Evolutionary conservation across 1,139 yeast genomes (phyloP).

Genomic region (Hansenula anomala): DNA sequence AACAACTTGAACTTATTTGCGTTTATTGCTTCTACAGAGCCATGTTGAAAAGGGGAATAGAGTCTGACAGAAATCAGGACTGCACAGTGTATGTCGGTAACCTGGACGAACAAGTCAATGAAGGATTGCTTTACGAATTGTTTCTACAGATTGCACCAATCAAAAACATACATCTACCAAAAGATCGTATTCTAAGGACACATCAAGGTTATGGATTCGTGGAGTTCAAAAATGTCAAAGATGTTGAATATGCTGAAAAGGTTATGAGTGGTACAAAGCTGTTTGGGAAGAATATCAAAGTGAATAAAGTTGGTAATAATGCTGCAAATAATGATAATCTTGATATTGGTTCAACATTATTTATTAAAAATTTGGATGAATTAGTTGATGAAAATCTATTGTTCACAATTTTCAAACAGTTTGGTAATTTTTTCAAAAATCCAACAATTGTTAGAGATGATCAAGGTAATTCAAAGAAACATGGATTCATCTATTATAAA

Average conservation of each 20-base stretch:
- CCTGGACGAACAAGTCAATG: conserved; percentile 69
- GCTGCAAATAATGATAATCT: conserved; percentile 16
- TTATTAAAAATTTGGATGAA: conserved; percentile 68
- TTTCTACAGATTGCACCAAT: conserved; percentile 86
- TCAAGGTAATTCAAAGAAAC: conserved; percentile 52
- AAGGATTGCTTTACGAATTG: conserved; percentile 67
- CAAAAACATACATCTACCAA: conserved; percentile 65
- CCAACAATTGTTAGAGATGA: conserved; percentile 53
- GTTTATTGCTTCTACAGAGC: too few species aligned
- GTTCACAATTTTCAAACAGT: conserved; percentile 56
- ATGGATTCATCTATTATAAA: conserved; percentile 58
- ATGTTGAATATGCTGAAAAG: conserved; percentile 67
- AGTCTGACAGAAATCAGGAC: conserved; percentile 48
- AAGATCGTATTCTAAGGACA: conserved; percentile 62
- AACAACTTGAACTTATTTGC: too few species aligned
- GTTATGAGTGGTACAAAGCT: conserved; percentile 60
- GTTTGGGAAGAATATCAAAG: conserved; percentile 58
- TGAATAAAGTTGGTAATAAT: conserved; percentile 39
- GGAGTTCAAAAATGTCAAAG: conserved; percentile 56
- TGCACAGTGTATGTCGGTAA: conserved; percentile 82
- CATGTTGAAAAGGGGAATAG: conserved; percentile 1
- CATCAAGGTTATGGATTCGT: conserved; percentile 91
- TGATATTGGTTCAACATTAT: conserved; percentile 73
- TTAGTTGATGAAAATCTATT: conserved; percentile 61
- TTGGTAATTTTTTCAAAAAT: conserved; percentile 56